Percentiles rank a stretch among this genome's conserved stretches.
phyloP scores from a whole-genome alignment of 495 filamentous ascomycete genomes.

The Penicillium waksmanii region DNA sequence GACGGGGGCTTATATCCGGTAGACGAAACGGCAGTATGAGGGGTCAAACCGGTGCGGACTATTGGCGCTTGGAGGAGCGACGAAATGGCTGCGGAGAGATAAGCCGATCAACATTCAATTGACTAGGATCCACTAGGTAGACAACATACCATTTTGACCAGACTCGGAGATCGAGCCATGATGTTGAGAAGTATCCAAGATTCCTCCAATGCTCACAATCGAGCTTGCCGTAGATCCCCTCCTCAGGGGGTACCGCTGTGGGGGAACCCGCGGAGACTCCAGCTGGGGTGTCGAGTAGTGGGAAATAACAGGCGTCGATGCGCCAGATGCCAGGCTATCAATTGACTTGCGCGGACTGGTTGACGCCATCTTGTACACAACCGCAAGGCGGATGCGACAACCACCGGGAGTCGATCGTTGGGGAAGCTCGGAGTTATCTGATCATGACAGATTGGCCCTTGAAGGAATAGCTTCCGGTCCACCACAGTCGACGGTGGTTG shows the following conservation, averaged over 20 bases:
- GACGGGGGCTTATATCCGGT: constrained; percentile 80
- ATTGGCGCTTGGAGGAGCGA: constrained; percentile 90
- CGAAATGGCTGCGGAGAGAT: constrained; percentile 71
- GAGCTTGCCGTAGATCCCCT: constrained; percentile 88
- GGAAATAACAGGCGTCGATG: constrained; percentile 54
- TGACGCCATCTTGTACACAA: constrained; percentile 63
- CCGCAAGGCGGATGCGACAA: constrained; percentile 42
- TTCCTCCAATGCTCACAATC: constrained; percentile 75
- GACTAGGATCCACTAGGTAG: not conserved
- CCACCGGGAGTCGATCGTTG: constrained; percentile 39
- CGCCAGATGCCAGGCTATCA: constrained; percentile 61
- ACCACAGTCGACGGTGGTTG: not conserved
- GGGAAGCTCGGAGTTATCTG: constrained; percentile 40
- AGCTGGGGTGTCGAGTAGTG: constrained; percentile 62
- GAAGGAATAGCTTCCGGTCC: constrained; percentile 5
- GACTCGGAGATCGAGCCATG: constrained; percentile 70
- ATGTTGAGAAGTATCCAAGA: constrained; percentile 68
- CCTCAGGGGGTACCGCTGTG: constrained; percentile 55
- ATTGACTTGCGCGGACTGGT: constrained; percentile 68
- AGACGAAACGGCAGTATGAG: constrained; percentile 68
- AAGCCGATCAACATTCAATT: constrained; percentile 8
- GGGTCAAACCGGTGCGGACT: constrained; percentile 80
- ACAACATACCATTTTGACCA: constrained; percentile 72
- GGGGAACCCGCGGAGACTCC: constrained; percentile 47
- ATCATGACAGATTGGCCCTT: constrained; percentile 44